Base-by-base conservation (phyloP, 352 stramenopile species). In the Pythium vanterpoolii region DNA sequence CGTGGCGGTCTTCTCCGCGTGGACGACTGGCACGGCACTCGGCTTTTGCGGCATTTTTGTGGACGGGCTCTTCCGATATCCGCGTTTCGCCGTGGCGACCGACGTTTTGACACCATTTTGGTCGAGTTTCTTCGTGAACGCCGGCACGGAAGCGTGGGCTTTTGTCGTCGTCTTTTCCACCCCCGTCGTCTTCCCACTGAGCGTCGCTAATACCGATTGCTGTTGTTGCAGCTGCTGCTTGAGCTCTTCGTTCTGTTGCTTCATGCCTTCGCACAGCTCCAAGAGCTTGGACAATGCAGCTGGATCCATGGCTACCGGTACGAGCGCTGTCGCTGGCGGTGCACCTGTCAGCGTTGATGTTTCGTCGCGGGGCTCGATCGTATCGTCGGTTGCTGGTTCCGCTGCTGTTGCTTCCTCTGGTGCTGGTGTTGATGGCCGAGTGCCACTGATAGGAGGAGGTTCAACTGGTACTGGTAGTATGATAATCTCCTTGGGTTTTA, bases 161-260 rank as follows among this genome's bases (percentile, higher is more conserved):
- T 28, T 52, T 0, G 30, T 24, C 1, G 30, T 19, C 5, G 36
- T 5, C 1, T 14, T 47, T 8, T 48, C 18, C 3, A 11, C 27
- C 11, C n/a, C 13, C 16, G 26, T 18, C 6, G 42, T 46, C n/a
- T 60, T 43, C 24, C 24, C 36, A 5, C 31, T 53, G 9, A 86
- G 45, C 44, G 62, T 78, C 31, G 59, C 55, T 23, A 86, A 66
- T 8, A 83, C 72, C 0, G 64, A 62, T 26, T 81, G 62, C 51
- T 86, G 77, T n/a, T 79, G 67, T 3, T 54, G 40, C 10, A 86
- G 43, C 28, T 83, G 77, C 53, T 65, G 55, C 62, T 83, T 82
- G 2, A 84, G 69, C 27, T 84, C 77, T 47, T 86, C 74, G 45
- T 86, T 84, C 40, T 86, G 74, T 7, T 68, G 69, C 56, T 81